Evolutionary conservation across 805 yeast species (phyloP).

Genomic region (Brettanomyces custersianus): DNA sequence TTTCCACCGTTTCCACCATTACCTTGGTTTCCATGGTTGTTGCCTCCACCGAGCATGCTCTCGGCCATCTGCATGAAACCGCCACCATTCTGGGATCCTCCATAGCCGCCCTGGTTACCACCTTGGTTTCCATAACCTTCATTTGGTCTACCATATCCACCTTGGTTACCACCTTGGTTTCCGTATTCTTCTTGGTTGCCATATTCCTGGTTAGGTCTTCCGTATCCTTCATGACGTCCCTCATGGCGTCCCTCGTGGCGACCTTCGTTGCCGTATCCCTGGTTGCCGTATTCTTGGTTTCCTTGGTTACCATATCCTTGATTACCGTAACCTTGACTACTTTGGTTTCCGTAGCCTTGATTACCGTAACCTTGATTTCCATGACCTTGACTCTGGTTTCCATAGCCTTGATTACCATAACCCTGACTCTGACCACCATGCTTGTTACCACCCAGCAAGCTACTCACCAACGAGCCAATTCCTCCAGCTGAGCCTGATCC

Average conservation of each 20-base stretch:
- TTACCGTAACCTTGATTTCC: constrained; percentile 2
- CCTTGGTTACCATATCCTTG: constrained; percentile 1
- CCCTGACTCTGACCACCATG: constrained; percentile 3
- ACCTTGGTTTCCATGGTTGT: constrained; percentile 3
- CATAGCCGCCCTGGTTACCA: constrained; percentile 4
- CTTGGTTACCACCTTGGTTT: constrained; percentile 3
- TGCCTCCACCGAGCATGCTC: constrained; percentile 1
- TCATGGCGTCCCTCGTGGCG: not conserved
- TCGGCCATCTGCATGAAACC: constrained; percentile 1
- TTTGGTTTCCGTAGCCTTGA: not conserved
- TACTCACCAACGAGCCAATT: constrained; percentile 14
- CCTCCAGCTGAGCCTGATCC: constrained; percentile 7
- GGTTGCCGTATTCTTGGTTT: not conserved
- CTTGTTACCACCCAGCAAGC: constrained; percentile 8
- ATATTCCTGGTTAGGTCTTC: not conserved
- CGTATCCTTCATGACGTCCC: not conserved
- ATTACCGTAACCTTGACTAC: not conserved
- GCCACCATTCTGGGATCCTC: constrained; percentile 1
- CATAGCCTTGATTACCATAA: not conserved
- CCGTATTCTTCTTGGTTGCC: not conserved
- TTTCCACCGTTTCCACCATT: not conserved
- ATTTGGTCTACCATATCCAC: constrained; percentile 2
- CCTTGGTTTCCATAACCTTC: not conserved
- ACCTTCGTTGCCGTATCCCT: not conserved
- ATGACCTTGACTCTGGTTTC: constrained; percentile 3